Conservation (phyloP, 345 rosid genomes). For the Euphorbia lathyris region DNA sequence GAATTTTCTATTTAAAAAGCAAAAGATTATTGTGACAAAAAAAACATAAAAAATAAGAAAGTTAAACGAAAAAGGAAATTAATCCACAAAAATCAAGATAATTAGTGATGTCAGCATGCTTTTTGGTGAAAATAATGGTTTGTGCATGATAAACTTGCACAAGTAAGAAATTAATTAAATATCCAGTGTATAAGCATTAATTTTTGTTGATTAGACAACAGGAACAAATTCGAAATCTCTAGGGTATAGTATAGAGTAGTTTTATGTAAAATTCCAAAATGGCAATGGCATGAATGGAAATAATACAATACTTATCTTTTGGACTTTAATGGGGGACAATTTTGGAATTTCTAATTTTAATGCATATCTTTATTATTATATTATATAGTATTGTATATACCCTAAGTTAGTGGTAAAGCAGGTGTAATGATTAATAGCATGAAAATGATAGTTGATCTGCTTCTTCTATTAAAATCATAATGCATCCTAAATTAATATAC, state of each 20-base stretch:
- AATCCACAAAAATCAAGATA: no score
- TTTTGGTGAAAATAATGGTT: background rate
- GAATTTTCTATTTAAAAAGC: no score
- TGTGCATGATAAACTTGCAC: no score
- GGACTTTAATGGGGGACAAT: background rate
- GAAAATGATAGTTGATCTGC: conserved; percentile 2
- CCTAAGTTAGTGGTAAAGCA: background rate
- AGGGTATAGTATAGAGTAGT: background rate
- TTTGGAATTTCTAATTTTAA: background rate
- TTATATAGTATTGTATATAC: background rate
- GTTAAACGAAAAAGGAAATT: no score
- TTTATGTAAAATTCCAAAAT: background rate
- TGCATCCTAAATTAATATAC: background rate
- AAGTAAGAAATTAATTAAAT: no score
- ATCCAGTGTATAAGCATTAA: background rate
- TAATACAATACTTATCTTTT: background rate
- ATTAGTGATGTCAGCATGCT: no score
- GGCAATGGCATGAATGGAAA: background rate
- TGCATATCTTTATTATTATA: background rate
- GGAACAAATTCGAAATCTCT: conserved; percentile 8
- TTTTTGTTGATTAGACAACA: background rate
- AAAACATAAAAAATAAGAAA: no score
- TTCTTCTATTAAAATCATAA: background rate
- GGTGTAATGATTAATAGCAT: background rate
- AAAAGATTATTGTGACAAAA: no score